A percentile compares a stretch with the other conserved stretches of the same genome.
Conservation (phyloP, 225 moss, liverwort and hornwort genomes). For the Marchantia paleacea region DNA sequence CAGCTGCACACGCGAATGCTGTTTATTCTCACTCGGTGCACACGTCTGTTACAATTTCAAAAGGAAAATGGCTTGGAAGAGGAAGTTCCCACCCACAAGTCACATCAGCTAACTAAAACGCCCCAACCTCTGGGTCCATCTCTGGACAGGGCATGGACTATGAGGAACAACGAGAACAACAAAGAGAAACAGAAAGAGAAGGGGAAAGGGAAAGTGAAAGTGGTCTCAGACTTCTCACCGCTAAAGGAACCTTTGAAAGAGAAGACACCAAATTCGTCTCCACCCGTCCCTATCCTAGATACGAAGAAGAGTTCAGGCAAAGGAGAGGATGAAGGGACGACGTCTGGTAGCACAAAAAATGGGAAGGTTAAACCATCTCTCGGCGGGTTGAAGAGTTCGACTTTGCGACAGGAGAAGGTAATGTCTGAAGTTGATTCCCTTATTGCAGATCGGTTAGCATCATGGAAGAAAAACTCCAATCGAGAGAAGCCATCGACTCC, state of each 20-base stretch:
- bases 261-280: conserved; percentile 19
- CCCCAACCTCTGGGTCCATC: conserved; percentile 32
- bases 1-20: conserved; percentile 95
- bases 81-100: conserved; percentile 62
- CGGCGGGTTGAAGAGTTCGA: conserved; percentile 9
- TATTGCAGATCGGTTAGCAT: conserved; percentile 70
- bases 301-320: conserved; percentile 24
- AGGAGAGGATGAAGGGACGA: conserved; percentile 40
- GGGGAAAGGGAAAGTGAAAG: conserved; percentile 33
- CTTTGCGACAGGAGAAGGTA: conserved; percentile 33
- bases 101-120: conserved; percentile 53
- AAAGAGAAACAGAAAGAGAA: conserved; percentile 1
- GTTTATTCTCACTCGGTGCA: conserved; percentile 95
- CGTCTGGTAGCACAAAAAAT: conserved; percentile 29
- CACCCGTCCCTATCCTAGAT: conserved; percentile 24
- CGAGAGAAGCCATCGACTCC: conserved; percentile 18
- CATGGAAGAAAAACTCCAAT: conserved; percentile 66
- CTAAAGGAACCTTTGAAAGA: conserved; percentile 28
- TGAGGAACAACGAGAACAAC: conserved; percentile 7
- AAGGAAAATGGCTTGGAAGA: conserved; percentile 76
- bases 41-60: conserved; percentile 89
- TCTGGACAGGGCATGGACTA: conserved; percentile 42
- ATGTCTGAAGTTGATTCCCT: conserved; percentile 54
- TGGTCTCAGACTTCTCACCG: conserved; percentile 18
- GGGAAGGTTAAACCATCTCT: conserved; percentile 36